phyloP scores from a whole-genome alignment of 768 basidiomycete genomes.

The Russula dissimulans region DNA sequence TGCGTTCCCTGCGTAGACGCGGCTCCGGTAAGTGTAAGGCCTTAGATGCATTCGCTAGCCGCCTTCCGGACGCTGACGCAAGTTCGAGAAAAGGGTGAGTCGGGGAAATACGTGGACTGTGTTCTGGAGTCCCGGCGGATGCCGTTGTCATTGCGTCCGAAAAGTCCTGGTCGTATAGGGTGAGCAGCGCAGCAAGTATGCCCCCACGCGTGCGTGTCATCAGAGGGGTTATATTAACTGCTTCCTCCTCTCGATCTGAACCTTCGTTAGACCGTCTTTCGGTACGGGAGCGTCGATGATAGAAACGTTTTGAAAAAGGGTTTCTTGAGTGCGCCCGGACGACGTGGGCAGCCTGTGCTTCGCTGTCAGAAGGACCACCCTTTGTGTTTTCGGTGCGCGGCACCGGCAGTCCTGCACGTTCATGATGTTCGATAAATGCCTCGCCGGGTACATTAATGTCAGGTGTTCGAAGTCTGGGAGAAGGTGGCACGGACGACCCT shows the following conservation, averaged over 20 bases:
- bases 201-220: constrained; percentile 32
- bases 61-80: constrained; percentile 9
- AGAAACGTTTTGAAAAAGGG: constrained; percentile 5
- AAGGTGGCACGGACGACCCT: constrained; percentile 12
- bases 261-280: not conserved
- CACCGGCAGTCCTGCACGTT: constrained; percentile 55
- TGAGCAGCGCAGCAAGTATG: constrained; percentile 55
- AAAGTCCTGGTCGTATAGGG: constrained; percentile 44
- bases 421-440: constrained; percentile 50
- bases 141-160: constrained; percentile 16
- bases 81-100: constrained; percentile 7
- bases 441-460: constrained; percentile 36
- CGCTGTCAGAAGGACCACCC: constrained; percentile 7
- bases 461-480: not conserved
- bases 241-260: constrained; percentile 12
- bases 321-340: constrained; percentile 34
- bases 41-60: constrained; percentile 11
- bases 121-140: constrained; percentile 23
- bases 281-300: not conserved
- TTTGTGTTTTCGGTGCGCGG: constrained; percentile 25
- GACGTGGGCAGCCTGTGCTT: constrained; percentile 33
- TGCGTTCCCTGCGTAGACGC: constrained; percentile 34
- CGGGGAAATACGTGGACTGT: not conserved
- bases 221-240: constrained; percentile 11
- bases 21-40: constrained; percentile 9